A percentile compares a stretch with the other conserved stretches of the same genome.
Evolutionary conservation across 2,329 filamentous ascomycete genomes (phyloP).

Genomic region (Diaporthe citri): DNA sequence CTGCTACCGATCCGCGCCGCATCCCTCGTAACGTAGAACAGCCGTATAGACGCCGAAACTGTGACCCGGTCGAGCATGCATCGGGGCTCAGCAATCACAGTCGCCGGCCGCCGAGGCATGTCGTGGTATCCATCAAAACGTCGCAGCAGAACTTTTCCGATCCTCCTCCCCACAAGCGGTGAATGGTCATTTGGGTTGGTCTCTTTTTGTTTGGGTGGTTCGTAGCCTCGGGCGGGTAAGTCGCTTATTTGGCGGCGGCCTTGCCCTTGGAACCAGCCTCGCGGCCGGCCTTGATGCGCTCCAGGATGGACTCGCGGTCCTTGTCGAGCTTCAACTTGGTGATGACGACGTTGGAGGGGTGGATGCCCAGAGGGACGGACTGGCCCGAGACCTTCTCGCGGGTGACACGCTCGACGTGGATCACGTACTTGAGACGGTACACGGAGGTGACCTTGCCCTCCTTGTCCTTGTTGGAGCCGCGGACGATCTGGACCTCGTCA

Average conservation of each 20-base stretch:
- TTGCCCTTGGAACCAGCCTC: conserved; percentile 81
- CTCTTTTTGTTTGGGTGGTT: neutral
- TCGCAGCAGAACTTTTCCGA: conserved; percentile 40
- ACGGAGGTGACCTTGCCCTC: conserved; percentile 98
- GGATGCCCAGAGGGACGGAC: conserved; percentile 92
- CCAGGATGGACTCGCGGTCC: conserved; percentile 90
- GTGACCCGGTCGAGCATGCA: conserved; percentile 33
- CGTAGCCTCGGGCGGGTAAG: neutral
- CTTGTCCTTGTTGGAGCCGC: conserved; percentile 95
- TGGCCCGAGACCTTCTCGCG: conserved; percentile 98
- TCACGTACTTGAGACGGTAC: conserved; percentile 97
- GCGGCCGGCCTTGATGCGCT: conserved; percentile 84
- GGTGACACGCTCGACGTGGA: conserved; percentile 96
- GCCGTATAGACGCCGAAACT: conserved; percentile 48
- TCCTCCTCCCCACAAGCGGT: conserved; percentile 40
- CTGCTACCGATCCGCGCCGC: conserved; percentile 46
- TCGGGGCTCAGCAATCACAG: conserved; percentile 17
- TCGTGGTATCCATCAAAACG: conserved; percentile 39
- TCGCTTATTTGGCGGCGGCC: conserved; percentile 65
- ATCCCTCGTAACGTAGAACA: conserved; percentile 31
- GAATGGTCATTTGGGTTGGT: conserved; percentile 31
- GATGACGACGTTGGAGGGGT: conserved; percentile 97
- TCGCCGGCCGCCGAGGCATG: conserved; percentile 25
- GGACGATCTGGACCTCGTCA: conserved; percentile 93
- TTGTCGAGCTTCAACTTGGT: conserved; percentile 99